Conservation (phyloP, 257 asterid genomes). For the Plantago ovata region DNA sequence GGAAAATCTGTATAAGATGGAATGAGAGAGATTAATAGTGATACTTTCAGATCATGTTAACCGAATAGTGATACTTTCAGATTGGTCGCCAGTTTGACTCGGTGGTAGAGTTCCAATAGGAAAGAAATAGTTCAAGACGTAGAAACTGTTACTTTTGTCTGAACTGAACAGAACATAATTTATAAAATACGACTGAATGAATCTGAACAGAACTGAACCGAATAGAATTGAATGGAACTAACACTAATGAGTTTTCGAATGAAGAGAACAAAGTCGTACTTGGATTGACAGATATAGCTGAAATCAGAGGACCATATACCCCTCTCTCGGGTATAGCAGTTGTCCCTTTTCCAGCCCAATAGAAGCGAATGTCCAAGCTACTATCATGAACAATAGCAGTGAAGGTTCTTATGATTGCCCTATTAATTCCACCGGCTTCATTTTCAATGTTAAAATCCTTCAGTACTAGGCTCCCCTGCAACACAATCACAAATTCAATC, state of each 20-base stretch:
- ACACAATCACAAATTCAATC: conserved; percentile 2
- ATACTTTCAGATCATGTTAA: neutral
- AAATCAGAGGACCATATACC: conserved; percentile 82
- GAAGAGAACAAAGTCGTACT: conserved; percentile 63
- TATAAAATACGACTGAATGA: conserved; percentile 74
- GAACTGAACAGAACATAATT: conserved; percentile 81
- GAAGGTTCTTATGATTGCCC: conserved; percentile 32
- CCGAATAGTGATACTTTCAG: neutral
- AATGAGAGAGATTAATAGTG: neutral
- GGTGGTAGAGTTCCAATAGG: too few species aligned
- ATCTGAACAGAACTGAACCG: too few species aligned
- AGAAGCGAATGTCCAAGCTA: conserved; percentile 51
- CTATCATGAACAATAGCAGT: conserved; percentile 49
- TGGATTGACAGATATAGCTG: conserved; percentile 76
- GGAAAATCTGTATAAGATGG: conserved; percentile 37
- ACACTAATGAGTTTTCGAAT: too few species aligned
- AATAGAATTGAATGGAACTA: too few species aligned
- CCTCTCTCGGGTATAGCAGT: conserved; percentile 56
- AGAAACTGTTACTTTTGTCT: conserved; percentile 68
- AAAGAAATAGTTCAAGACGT: conserved; percentile 24
- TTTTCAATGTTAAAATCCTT: conserved; percentile 74
- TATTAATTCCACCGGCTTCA: conserved; percentile 75
- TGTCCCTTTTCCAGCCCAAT: conserved; percentile 48
- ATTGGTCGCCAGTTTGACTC: too few species aligned
- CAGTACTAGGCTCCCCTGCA: conserved; percentile 52